phyloP scores from a whole-genome alignment of 2,329 filamentous ascomycete species.

The Fusarium luffae region DNA sequence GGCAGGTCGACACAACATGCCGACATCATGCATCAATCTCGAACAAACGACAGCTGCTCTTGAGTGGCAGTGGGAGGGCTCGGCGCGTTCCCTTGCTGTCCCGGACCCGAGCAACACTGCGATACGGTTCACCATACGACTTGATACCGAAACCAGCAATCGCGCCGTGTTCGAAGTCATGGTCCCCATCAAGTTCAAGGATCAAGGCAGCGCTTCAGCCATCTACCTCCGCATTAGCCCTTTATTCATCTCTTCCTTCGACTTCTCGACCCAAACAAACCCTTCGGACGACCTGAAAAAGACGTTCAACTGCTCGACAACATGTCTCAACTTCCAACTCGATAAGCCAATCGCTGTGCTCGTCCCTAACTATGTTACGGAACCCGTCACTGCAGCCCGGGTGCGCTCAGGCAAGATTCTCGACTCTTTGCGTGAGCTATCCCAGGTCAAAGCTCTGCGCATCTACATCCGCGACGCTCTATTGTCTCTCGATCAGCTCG shows the following conservation, averaged over 20 bases:
- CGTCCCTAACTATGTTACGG: not conserved
- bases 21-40: conserved; percentile 3
- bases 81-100: not conserved
- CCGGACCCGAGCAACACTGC: conserved; percentile 7
- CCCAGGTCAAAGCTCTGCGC: not conserved
- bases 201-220: not conserved
- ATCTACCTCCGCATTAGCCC: conserved; percentile 11
- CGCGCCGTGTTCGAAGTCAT: conserved; percentile 15
- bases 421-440: conserved; percentile 4
- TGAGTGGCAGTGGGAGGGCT: conserved; percentile 11
- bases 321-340: not conserved
- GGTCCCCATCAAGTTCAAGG: conserved; percentile 20
- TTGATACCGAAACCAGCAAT: not conserved
- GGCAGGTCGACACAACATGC: not conserved
- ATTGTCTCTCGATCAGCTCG: not conserved
- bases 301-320: not conserved
- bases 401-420: conserved; percentile 13
- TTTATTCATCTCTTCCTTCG: not conserved
- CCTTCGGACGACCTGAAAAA: not conserved
- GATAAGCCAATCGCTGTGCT: not conserved
- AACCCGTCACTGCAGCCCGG: not conserved
- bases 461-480: conserved; percentile 9
- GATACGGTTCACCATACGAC: conserved; percentile 1
- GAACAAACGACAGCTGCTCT: conserved; percentile 1
- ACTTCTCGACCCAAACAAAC: not conserved